Base-by-base conservation (phyloP, 2,329 filamentous ascomycete species). In the Lecanicillium sp. region DNA sequence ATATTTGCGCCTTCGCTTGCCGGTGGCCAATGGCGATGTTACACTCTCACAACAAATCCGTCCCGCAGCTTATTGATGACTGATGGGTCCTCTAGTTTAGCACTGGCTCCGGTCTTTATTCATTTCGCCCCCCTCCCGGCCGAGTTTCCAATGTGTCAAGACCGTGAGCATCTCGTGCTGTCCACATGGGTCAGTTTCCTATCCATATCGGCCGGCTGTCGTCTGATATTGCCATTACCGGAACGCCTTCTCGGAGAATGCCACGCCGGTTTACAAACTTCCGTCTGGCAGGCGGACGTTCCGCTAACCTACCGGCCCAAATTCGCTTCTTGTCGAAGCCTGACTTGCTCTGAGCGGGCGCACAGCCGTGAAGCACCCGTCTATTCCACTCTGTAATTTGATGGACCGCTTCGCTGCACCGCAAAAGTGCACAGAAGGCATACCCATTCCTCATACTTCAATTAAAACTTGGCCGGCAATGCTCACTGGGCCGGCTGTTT, bases 151-250 rank as follows among this genome's bases (percentile, higher is more conserved):
- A n/a, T n/a, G n/a, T n/a, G n/a, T n/a, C n/a, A n/a, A n/a, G n/a
- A n/a, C n/a, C n/a, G n/a, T n/a, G n/a, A n/a, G n/a, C n/a, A n/a
- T n/a, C n/a, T n/a, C n/a, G n/a, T n/a, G n/a, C n/a, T n/a, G n/a
- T n/a, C n/a, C n/a, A n/a, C n/a, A n/a, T n/a, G n/a, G n/a, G n/a
- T n/a, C n/a, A n/a, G n/a, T n/a, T n/a, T n/a, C n/a, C n/a, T n/a
- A n/a, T n/a, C n/a, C n/a, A n/a, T n/a, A n/a, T 40, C 29, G 14
- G 9, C 17, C 7, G 17, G 4, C 24, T 14, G 20, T 46, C 44
- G 20, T 46, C 36, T 47, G 44, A 41, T 40, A 41, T 33, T 47
- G 15, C 29, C 15, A 33, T 24, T 20, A 46, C 20, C 5, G 15
- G 43, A 24, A 26, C 14, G 8, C 14, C 26, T 38, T 11, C 26